phyloP scores from a whole-genome alignment of 2,329 filamentous ascomycete genomes.

The Xylariaceae sp. region DNA sequence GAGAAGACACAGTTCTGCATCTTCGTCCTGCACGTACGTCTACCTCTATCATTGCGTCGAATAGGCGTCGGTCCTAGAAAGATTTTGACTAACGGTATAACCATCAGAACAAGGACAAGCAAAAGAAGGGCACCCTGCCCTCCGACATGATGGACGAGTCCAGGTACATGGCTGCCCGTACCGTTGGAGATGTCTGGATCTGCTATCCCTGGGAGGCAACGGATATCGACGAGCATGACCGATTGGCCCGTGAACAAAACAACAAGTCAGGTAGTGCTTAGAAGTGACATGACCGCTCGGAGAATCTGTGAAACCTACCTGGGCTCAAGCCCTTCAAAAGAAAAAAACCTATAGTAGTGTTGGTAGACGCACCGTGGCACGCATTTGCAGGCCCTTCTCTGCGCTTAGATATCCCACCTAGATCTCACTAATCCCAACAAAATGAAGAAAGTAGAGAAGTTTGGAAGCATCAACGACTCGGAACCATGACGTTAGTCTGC shows the following conservation, averaged over 20 bases:
- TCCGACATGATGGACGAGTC: constrained; percentile 67
- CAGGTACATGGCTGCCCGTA: constrained; percentile 80
- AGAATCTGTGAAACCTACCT: no score
- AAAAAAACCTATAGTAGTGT: no score
- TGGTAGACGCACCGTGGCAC: no score
- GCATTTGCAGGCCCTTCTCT: no score
- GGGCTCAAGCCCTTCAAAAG: no score
- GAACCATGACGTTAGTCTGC: no score
- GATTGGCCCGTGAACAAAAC: constrained; percentile 50
- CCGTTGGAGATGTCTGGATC: constrained; percentile 94
- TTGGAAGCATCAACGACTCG: no score
- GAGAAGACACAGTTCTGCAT: constrained; percentile 86
- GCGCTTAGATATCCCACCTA: no score
- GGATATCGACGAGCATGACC: constrained; percentile 91
- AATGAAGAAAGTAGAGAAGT: no score
- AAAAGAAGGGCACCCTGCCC: constrained; percentile 85
- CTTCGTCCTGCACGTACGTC: constrained; percentile 85
- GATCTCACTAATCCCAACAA: no score
- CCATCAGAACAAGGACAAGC: constrained; percentile 90
- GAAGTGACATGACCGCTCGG: not conserved
- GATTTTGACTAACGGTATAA: not conserved
- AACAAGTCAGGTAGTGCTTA: constrained; percentile 23
- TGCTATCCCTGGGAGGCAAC: constrained; percentile 98
- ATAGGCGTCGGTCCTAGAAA: not conserved
- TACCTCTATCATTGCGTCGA: not conserved